Evolutionary conservation across 1,139 yeast genomes (phyloP).

Genomic region (Oligophagozyma castellii): DNA sequence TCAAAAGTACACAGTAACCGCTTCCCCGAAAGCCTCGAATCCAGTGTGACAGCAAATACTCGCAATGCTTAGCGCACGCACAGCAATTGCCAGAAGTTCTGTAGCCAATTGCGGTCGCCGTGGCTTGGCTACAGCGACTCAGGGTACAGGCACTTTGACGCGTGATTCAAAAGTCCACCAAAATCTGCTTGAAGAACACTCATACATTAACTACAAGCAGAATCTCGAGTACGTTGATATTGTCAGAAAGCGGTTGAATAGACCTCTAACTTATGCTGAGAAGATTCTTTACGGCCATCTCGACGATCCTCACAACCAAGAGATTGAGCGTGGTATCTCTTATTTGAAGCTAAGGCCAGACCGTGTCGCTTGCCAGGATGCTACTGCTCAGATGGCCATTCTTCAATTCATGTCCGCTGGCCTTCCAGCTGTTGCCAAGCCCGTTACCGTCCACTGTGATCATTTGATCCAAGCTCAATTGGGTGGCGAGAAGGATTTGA

Average conservation of each 20-base stretch:
- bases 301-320: slow-evolving; percentile 92
- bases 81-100: slow-evolving; percentile 19
- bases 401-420: slow-evolving; percentile 98
- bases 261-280: slow-evolving; percentile 97
- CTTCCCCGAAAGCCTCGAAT: no score
- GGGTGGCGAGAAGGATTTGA: slow-evolving; percentile 87
- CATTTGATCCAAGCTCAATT: slow-evolving; percentile 97
- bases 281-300: slow-evolving; percentile 92
- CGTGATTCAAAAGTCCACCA: slow-evolving; percentile 88
- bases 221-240: slow-evolving; percentile 74
- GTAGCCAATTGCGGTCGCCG: slow-evolving; percentile 26
- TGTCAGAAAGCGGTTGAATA: slow-evolving; percentile 73
- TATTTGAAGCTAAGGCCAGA: slow-evolving; percentile 97
- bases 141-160: no score
- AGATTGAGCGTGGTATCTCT: slow-evolving; percentile 89
- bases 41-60: no score
- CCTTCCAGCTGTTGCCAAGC: slow-evolving; percentile 87
- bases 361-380: slow-evolving; percentile 99
- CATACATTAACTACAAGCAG: slow-evolving; percentile 67
- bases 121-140: slow-evolving; percentile 61
- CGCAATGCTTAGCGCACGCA: slow-evolving; percentile 31
- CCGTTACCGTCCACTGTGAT: slow-evolving; percentile 97
- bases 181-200: slow-evolving; percentile 79
- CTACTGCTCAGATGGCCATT: slow-evolving; percentile 99
- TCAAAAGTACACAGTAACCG: no score